These are phyloP conservation scores for Kentomonas sorsogonicus DNA, from an alignment of 208 protist genomes.

Conservation along the genomic window DNA sequence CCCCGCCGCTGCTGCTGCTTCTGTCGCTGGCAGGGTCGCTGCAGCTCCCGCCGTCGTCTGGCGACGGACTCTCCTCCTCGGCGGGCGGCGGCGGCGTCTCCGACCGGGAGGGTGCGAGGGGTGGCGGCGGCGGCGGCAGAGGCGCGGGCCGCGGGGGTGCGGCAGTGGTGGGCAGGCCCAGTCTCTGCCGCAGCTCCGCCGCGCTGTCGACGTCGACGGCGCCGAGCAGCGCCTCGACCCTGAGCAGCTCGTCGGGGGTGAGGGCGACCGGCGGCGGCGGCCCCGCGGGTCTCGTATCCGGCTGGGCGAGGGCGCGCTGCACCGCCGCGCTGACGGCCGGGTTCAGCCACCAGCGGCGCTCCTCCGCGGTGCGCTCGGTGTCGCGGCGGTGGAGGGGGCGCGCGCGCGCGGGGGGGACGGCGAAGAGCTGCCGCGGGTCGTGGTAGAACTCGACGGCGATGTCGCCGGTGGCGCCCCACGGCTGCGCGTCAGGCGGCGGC, in stretches of 20 bases:
- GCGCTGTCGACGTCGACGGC: constrained; percentile 26
- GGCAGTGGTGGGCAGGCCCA: constrained; percentile 9
- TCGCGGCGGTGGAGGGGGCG: constrained; percentile 32
- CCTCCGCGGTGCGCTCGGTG: constrained; percentile 23
- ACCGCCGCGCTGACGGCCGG: constrained; percentile 16
- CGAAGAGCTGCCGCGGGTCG: constrained; percentile 54
- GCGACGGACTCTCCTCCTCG: neutral
- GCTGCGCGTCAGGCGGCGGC: constrained; percentile 16
- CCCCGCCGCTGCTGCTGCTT: too few relatives aligned
- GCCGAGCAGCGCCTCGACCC: constrained; percentile 42
- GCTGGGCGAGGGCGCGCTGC: constrained; percentile 19
- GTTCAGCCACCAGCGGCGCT: constrained; percentile 36
- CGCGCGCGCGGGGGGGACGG: constrained; percentile 20
- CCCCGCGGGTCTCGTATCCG: neutral
- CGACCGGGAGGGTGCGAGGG: neutral
- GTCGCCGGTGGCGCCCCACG: constrained; percentile 28
- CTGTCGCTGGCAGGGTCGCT: neutral
- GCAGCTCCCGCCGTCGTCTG: neutral
- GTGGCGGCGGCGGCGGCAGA: too few relatives aligned
- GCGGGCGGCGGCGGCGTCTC: neutral
- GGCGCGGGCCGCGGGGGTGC: neutral
- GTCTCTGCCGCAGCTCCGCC: constrained; percentile 18
- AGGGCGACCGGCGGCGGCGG: constrained; percentile 17
- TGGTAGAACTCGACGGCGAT: constrained; percentile 79
- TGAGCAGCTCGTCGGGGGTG: constrained; percentile 37